phyloP scores from a whole-genome alignment of 371 early-diverging fungal species.

The Syncephalastrum sp. region DNA sequence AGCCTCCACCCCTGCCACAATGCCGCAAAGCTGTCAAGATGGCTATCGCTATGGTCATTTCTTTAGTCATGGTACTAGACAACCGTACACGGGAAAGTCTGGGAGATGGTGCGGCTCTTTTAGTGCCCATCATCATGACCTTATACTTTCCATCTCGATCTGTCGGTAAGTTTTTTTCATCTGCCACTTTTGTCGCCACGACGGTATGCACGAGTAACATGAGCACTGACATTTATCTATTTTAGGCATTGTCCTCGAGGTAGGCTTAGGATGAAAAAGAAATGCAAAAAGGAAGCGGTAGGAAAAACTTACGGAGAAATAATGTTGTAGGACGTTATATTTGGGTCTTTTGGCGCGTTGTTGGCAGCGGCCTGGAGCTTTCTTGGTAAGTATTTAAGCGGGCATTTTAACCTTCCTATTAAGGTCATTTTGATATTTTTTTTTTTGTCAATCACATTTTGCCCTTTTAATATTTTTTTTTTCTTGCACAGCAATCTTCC shows the following conservation, averaged over 20 bases:
- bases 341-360: slow-evolving; percentile 29
- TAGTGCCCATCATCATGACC: slow-evolving; percentile 16
- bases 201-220: too few relatives aligned
- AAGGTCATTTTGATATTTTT: too few relatives aligned
- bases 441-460: too few relatives aligned
- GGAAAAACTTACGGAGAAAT: too few relatives aligned
- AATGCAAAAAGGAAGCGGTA: too few relatives aligned
- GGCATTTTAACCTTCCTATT: too few relatives aligned
- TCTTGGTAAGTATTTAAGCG: too few relatives aligned
- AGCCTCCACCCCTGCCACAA: slow-evolving; percentile 25
- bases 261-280: too few relatives aligned
- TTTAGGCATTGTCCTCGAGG: too few relatives aligned
- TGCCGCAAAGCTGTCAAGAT: slow-evolving; percentile 36
- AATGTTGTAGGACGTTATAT: slow-evolving; percentile 22
- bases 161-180: slow-evolving; percentile 8
- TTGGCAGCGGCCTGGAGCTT: slow-evolving; percentile 17
- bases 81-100: slow-evolving; percentile 7
- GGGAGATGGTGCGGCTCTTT: slow-evolving; percentile 15
- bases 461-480: not conserved
- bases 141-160: slow-evolving; percentile 28
- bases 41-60: slow-evolving; percentile 29
- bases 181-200: not conserved
- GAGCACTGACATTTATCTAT: too few relatives aligned
- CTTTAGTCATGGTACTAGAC: slow-evolving; percentile 22
- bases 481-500: slow-evolving; percentile 25